Percentiles rank a stretch among this genome's conserved stretches.
phyloP scores from a whole-genome alignment of 257 asterid species.

The Solanum chaucha region DNA sequence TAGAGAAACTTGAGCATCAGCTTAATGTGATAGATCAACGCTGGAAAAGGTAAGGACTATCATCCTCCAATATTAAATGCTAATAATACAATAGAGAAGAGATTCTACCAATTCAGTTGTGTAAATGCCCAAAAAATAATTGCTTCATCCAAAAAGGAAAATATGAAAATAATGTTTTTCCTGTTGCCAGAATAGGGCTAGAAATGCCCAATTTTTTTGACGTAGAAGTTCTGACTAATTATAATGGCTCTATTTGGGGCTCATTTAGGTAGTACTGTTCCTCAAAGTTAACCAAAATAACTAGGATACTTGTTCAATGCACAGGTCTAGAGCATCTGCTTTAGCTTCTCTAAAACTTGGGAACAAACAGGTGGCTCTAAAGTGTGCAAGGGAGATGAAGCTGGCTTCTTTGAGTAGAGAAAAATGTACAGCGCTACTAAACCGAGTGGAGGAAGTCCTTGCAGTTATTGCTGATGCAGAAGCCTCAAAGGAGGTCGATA shows the following conservation, averaged over 20 bases:
- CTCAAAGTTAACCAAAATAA: background rate
- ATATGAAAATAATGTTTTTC: background rate
- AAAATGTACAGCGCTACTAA: slow-evolving; percentile 50
- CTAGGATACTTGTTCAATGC: slow-evolving; percentile 5
- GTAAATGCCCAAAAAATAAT: background rate
- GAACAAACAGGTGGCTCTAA: slow-evolving; percentile 50
- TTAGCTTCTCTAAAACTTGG: slow-evolving; percentile 47
- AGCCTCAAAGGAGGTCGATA: slow-evolving; percentile 64
- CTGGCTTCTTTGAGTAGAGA: slow-evolving; percentile 64
- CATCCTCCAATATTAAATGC: background rate
- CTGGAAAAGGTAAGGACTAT: slow-evolving; percentile 33
- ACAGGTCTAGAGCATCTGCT: slow-evolving; percentile 58
- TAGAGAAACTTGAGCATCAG: slow-evolving; percentile 65
- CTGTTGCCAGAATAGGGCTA: background rate
- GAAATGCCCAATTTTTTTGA: background rate
- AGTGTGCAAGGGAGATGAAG: slow-evolving; percentile 55
- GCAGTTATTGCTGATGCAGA: slow-evolving; percentile 61
- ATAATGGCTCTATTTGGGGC: background rate
- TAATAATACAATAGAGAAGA: background rate
- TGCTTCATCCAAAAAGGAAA: background rate
- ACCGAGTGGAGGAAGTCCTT: slow-evolving; percentile 69
- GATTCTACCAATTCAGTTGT: background rate
- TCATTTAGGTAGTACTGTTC: background rate
- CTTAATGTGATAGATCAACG: slow-evolving; percentile 59
- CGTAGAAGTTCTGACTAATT: background rate